These are phyloP conservation scores for Starmerella geochares DNA, from an alignment of 805 yeast species.

Conservation along the genomic window DNA sequence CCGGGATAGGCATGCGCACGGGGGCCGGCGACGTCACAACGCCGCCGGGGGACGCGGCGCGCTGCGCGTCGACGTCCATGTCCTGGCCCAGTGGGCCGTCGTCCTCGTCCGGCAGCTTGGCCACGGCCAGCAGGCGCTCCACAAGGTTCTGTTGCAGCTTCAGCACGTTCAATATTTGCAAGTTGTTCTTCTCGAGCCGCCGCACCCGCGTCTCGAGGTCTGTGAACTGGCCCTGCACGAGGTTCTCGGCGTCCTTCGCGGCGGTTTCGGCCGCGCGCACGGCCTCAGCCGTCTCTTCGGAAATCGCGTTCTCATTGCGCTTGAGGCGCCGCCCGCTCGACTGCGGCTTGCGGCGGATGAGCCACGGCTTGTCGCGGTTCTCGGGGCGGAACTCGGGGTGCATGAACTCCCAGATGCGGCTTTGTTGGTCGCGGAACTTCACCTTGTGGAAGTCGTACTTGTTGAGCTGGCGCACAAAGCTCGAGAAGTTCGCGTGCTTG, in stretches of 20 bases:
- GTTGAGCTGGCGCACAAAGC: slow-evolving; percentile 89
- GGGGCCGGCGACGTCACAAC: not conserved
- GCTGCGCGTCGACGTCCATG: not conserved
- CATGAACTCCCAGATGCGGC: slow-evolving; percentile 69
- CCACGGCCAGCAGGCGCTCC: slow-evolving; percentile 15
- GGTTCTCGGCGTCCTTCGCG: slow-evolving; percentile 20
- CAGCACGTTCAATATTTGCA: slow-evolving; percentile 19
- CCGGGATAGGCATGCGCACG: slow-evolving; percentile 32
- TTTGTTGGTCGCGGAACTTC: slow-evolving; percentile 39
- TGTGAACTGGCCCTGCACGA: slow-evolving; percentile 11
- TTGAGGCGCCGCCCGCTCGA: slow-evolving; percentile 15
- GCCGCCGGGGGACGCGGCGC: slow-evolving; percentile 1
- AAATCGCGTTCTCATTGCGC: slow-evolving; percentile 9
- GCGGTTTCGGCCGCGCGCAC: slow-evolving; percentile 24
- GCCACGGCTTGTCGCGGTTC: slow-evolving; percentile 69
- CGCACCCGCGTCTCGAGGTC: slow-evolving; percentile 17
- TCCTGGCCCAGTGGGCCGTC: not conserved
- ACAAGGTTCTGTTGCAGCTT: slow-evolving; percentile 22
- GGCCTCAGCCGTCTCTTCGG: slow-evolving; percentile 22
- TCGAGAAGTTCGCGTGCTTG: slow-evolving; percentile 88
- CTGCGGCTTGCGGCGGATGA: slow-evolving; percentile 61
- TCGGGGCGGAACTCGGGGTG: slow-evolving; percentile 79
- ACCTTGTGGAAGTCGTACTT: slow-evolving; percentile 97
- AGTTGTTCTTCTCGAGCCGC: slow-evolving; percentile 18
- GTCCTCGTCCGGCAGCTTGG: slow-evolving; percentile 10